Percentiles rank a stretch among this genome's conserved stretches.
Evolutionary conservation across 1,284 basidiomycete genomes (phyloP).

Genomic region (Ganoderma lingzhi): DNA sequence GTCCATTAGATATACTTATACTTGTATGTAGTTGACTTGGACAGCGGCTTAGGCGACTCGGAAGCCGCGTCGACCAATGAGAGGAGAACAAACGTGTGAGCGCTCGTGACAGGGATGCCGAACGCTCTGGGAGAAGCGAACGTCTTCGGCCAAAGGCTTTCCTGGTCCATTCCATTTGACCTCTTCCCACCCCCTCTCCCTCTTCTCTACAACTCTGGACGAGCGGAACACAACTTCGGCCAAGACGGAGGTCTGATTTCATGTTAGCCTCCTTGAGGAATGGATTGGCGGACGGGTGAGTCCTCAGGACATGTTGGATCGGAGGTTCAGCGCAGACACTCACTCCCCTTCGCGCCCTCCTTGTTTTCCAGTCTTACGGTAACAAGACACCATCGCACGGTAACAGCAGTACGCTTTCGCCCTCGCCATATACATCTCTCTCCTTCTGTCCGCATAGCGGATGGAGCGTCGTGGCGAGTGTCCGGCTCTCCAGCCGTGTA

Average conservation of each 20-base stretch:
- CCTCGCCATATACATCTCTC: conserved; percentile 21
- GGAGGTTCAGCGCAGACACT: background rate
- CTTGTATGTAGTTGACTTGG: background rate
- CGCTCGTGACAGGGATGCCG: background rate
- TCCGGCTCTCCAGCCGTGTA: conserved; percentile 15
- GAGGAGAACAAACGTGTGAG: background rate
- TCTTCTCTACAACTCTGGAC: conserved; percentile 3
- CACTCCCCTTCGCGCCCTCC: background rate
- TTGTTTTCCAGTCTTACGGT: conserved; percentile 27
- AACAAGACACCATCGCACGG: conserved; percentile 28
- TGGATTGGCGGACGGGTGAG: conserved; percentile 44
- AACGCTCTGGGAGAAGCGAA: conserved; percentile 18
- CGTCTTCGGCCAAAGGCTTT: conserved; percentile 14
- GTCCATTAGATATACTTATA: background rate
- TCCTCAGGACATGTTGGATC: conserved; percentile 3
- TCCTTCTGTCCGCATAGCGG: conserved; percentile 7
- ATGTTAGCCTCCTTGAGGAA: conserved; percentile 46
- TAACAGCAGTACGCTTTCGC: conserved; percentile 21
- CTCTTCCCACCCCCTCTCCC: conserved; percentile 17
- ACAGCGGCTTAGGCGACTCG: no score
- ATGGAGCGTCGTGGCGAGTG: conserved; percentile 21
- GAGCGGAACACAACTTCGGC: conserved; percentile 4
- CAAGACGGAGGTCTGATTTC: conserved; percentile 22
- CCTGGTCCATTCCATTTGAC: conserved; percentile 6
- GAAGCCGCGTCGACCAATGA: background rate